Conservation (phyloP, 2,329 filamentous ascomycete species). For the Furcasterigmium furcatum region DNA sequence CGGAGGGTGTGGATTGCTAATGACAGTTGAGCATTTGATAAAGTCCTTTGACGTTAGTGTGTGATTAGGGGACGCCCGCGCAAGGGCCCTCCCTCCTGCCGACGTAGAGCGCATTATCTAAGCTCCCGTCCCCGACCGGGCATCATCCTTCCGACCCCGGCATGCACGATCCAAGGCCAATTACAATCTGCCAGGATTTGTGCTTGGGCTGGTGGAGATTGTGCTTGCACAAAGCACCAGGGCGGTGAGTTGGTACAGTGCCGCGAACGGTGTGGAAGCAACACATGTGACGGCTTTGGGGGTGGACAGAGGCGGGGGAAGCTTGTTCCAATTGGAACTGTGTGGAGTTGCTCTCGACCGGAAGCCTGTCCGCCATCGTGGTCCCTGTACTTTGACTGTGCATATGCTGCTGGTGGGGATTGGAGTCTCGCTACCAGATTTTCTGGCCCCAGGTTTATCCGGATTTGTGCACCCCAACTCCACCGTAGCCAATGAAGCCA, state of each 20-base stretch:
- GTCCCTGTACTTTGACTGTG: not conserved
- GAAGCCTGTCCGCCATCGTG: not conserved
- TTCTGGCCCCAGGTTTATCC: not conserved
- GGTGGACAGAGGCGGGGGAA: not conserved
- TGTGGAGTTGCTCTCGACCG: not conserved
- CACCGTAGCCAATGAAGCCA: not conserved
- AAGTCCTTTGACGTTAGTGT: not conserved
- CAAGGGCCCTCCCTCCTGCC: not conserved
- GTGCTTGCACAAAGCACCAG: not conserved
- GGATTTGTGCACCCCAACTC: not conserved
- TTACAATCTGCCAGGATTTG: not conserved
- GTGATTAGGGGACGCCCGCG: constrained; percentile 3
- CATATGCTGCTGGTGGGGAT: not conserved
- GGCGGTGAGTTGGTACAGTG: not conserved
- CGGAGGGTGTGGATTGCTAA: constrained; percentile 2
- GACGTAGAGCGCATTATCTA: constrained; percentile 6
- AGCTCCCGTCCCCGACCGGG: not conserved
- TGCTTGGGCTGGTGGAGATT: not conserved
- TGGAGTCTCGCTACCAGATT: not conserved
- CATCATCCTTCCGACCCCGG: too few species aligned
- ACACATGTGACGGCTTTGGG: not conserved
- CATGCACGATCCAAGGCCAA: too few species aligned
- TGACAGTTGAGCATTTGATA: constrained; percentile 5
- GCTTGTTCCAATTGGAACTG: not conserved
- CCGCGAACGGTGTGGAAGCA: not conserved